phyloP scores from a whole-genome alignment of 2,329 filamentous ascomycete species.

The Cercospora zeae-maydis region DNA sequence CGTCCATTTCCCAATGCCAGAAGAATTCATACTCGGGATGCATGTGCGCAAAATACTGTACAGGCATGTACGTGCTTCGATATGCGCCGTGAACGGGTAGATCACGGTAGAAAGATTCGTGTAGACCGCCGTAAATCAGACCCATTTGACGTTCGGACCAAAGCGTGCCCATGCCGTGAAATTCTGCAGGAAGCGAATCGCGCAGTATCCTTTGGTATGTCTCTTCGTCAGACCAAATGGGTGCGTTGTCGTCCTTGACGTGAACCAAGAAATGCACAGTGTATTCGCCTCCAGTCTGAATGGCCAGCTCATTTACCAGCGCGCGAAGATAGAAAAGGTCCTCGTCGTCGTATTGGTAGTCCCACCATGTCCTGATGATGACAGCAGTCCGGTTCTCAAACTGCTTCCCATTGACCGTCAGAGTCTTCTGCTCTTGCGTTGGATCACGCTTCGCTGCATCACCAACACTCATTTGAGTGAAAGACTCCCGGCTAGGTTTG shows the following conservation, averaged over 20 bases:
- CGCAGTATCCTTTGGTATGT: slow-evolving; percentile 65
- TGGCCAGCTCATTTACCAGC: slow-evolving; percentile 71
- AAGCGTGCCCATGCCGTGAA: slow-evolving; percentile 51
- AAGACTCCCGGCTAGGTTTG: slow-evolving; percentile 34
- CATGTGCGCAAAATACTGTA: slow-evolving; percentile 86
- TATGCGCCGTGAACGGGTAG: slow-evolving; percentile 66
- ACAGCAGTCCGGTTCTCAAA: slow-evolving; percentile 64
- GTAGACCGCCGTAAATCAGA: slow-evolving; percentile 50
- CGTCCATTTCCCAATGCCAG: slow-evolving; percentile 96
- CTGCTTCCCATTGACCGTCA: slow-evolving; percentile 28
- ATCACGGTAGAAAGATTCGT: slow-evolving; percentile 51
- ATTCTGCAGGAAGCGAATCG: slow-evolving; percentile 47
- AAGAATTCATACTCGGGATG: slow-evolving; percentile 88
- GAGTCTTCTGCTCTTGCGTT: slow-evolving; percentile 15
- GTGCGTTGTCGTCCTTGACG: slow-evolving; percentile 72
- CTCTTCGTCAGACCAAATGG: slow-evolving; percentile 75
- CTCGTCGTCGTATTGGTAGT: slow-evolving; percentile 73
- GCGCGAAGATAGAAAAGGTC: slow-evolving; percentile 79
- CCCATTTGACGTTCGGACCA: slow-evolving; percentile 55
- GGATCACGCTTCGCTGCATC: slow-evolving; percentile 26
- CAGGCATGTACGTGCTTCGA: slow-evolving; percentile 83
- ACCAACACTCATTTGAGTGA: slow-evolving; percentile 40
- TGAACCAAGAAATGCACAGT: slow-evolving; percentile 79
- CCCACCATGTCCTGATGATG: slow-evolving; percentile 77
- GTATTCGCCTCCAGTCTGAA: slow-evolving; percentile 78